These are phyloP conservation scores for Fusarium gaditjirri DNA, from an alignment of 2,329 filamentous ascomycete species.

Conservation along the genomic window DNA sequence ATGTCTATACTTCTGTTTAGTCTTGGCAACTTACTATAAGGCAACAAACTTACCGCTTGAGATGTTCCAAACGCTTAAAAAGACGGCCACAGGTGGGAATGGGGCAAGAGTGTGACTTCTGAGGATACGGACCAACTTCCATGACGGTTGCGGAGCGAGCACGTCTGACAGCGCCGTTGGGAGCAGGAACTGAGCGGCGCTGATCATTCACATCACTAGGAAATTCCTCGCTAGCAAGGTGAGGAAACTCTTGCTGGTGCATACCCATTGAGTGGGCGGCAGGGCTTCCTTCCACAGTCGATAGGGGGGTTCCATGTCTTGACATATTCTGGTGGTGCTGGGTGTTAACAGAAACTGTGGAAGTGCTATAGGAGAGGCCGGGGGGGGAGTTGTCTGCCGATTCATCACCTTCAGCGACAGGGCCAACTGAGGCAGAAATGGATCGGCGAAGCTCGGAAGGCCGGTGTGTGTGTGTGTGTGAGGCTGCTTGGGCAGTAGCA, in stretches of 20 bases:
- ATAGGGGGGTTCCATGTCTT: slow-evolving; percentile 88
- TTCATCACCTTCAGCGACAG: slow-evolving; percentile 83
- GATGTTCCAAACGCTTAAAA: slow-evolving; percentile 98
- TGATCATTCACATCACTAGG: slow-evolving; percentile 64
- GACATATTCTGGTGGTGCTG: slow-evolving; percentile 87
- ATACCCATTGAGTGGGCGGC: slow-evolving; percentile 76
- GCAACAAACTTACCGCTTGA: slow-evolving; percentile 83
- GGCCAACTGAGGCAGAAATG: slow-evolving; percentile 86
- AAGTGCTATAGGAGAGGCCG: slow-evolving; percentile 77
- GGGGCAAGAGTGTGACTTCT: slow-evolving; percentile 99
- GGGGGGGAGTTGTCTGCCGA: slow-evolving; percentile 82
- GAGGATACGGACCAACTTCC: slow-evolving; percentile 95
- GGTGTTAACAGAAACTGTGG: slow-evolving; percentile 69
- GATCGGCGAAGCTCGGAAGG: slow-evolving; percentile 93
- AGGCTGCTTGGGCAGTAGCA: slow-evolving; percentile 67
- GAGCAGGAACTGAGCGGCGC: slow-evolving; percentile 75
- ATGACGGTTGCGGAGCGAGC: slow-evolving; percentile 95
- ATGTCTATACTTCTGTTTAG: slow-evolving; percentile 71
- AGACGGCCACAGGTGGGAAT: slow-evolving; percentile 96
- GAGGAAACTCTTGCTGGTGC: slow-evolving; percentile 77
- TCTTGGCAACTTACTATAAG: slow-evolving; percentile 44
- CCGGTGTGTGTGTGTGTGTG: slow-evolving; percentile 81
- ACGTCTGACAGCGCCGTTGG: slow-evolving; percentile 83
- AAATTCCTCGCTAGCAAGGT: slow-evolving; percentile 71
- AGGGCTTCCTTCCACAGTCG: slow-evolving; percentile 84